Conservation (phyloP, 1,284 basidiomycete species). For the Malassezia vespertilionis region DNA sequence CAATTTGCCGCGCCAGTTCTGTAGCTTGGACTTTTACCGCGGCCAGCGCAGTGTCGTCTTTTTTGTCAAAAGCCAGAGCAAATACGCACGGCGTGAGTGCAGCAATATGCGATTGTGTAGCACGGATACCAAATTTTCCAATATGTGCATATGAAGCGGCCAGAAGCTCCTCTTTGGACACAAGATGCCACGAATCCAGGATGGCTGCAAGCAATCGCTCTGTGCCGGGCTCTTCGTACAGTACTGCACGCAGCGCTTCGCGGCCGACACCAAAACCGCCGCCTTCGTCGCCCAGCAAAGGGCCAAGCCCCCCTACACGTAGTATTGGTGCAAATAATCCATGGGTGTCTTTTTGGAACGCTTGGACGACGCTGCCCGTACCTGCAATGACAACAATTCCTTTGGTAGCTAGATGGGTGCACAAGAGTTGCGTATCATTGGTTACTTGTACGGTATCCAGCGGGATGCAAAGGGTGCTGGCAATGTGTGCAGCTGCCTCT, state of each 20-base stretch:
- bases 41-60: background rate
- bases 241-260: constrained; percentile 20
- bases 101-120: constrained; percentile 1
- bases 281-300: constrained; percentile 32
- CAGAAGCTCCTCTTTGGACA: background rate
- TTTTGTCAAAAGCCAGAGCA: background rate
- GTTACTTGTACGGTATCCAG: constrained; percentile 19
- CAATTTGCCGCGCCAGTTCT: constrained; percentile 4
- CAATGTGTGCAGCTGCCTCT: constrained; percentile 13
- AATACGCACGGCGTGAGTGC: background rate
- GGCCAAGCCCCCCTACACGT: constrained; percentile 27
- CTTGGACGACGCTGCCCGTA: constrained; percentile 31
- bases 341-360: constrained; percentile 6
- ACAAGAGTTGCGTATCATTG: constrained; percentile 27
- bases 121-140: too few relatives aligned
- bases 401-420: constrained; percentile 5
- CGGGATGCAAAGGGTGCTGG: constrained; percentile 13
- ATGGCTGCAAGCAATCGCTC: background rate
- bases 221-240: constrained; percentile 2
- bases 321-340: constrained; percentile 11
- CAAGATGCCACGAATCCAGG: background rate
- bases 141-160: background rate
- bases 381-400: constrained; percentile 30
- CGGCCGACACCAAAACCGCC: constrained; percentile 25
- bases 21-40: background rate